Base-by-base conservation (phyloP, 345 rosid genomes). In the Turritis glabra region DNA sequence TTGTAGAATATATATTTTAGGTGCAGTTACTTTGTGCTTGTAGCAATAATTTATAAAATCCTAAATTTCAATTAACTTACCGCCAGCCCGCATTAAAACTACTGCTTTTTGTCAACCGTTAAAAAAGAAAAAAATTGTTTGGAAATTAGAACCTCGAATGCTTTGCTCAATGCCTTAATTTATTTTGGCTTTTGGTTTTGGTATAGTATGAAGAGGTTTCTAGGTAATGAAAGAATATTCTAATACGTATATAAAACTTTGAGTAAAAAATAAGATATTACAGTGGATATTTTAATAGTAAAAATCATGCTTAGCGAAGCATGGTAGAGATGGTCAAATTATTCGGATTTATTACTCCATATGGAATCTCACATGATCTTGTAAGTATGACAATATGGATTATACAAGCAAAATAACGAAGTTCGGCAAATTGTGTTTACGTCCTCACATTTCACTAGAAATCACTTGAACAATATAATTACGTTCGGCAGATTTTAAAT, bases 201-300 rank as follows among this genome's bases (percentile, higher is more conserved):
- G 33, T 40, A n/a, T 66, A 14, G 21, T 15, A 1, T 17, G 26
- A 38, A 18, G 12, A 38, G 18, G 10, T 15, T 26, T 12, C 8
- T n/a, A n/a, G n/a, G 37, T 57, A 26, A 46, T 13, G 52, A 29
- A 55, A 22, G 9, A 6, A 44, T 22, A 21, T 19, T 30, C 9
- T 56, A 10, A 60, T 50, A 60, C 15, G 29, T 21, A 60, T 18
- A 25, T 50, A 30, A 38, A 71, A 47, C 75, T 71, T 46, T 59
- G 35, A 6, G 75, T 9, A 35, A 21, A 14, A 35, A 59, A 25
- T 47, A 59, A 71, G 67, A 23, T 48, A 59, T 17, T 14, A 12
- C 15, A 48, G 3, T 12, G 44, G 64, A 29, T 29, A 69, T 12
- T 69, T 69, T 22, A 37, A 14, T 2, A 21, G 41, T 32, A 1